These are phyloP conservation scores for Ceratobasidium sp. DNA, from an alignment of 1,284 basidiomycete genomes.

Conservation along the genomic window DNA sequence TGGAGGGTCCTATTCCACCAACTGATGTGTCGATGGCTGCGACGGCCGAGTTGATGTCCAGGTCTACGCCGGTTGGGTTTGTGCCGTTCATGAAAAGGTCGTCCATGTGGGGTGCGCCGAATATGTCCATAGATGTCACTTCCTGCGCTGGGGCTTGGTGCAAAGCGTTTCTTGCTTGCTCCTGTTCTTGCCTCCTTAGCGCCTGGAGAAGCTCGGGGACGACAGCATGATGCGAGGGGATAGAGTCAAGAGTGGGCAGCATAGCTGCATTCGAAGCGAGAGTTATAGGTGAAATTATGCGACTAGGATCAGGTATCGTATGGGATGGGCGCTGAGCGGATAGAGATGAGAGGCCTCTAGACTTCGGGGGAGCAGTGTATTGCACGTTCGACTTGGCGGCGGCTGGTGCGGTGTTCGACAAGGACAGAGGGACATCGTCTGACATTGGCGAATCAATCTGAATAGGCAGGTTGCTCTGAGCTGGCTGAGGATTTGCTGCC, in stretches of 20 bases:
- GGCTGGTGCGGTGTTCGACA: conserved; percentile 74
- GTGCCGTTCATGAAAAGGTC: conserved; percentile 31
- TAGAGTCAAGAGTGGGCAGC: conserved; percentile 62
- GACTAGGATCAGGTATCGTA: conserved; percentile 49
- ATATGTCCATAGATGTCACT: neutral
- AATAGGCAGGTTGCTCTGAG: conserved; percentile 28
- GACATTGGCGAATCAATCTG: conserved; percentile 54
- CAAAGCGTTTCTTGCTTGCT: conserved; percentile 34
- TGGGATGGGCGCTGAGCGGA: conserved; percentile 39
- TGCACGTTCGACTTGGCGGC: conserved; percentile 69
- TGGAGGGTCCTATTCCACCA: conserved; percentile 5
- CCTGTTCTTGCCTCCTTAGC: conserved; percentile 33
- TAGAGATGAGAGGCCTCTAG: conserved; percentile 43
- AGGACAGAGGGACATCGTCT: conserved; percentile 72
- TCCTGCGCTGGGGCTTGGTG: conserved; percentile 25
- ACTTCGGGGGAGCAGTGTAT: conserved; percentile 58
- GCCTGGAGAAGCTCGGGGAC: conserved; percentile 27
- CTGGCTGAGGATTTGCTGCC: conserved; percentile 50
- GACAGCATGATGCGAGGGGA: conserved; percentile 52
- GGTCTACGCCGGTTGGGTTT: conserved; percentile 20
- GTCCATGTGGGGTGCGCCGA: conserved; percentile 15
- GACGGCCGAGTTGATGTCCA: conserved; percentile 30
- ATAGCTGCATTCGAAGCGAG: conserved; percentile 79
- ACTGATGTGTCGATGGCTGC: conserved; percentile 28
- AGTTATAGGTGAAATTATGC: conserved; percentile 76